Percentiles rank a stretch among this genome's conserved stretches.
Evolutionary conservation across 1,284 basidiomycete genomes (phyloP).

Genomic region (Cutaneotrichosporon arboriforme): DNA sequence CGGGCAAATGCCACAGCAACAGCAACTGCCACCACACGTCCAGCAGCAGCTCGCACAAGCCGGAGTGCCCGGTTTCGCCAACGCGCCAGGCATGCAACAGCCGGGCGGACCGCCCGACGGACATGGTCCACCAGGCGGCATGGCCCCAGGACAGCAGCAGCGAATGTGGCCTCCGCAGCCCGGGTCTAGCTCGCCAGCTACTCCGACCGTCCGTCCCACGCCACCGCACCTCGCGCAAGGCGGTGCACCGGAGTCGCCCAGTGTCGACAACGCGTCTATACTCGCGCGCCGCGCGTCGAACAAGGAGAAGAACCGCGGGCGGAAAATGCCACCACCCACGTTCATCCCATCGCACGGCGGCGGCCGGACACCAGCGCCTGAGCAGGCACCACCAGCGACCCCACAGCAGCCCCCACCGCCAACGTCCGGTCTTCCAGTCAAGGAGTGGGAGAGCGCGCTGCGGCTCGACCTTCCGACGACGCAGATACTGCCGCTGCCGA

Average conservation of each 20-base stretch:
- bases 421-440: conserved; percentile 29
- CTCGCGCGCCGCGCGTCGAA: conserved; percentile 11
- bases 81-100: conserved; percentile 6
- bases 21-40: conserved; percentile 8
- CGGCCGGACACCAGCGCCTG: conserved; percentile 15
- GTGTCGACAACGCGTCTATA: not conserved
- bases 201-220: conserved; percentile 22
- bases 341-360: conserved; percentile 28
- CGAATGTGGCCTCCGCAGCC: conserved; percentile 16
- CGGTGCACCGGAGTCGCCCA: conserved; percentile 13
- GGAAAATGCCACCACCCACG: conserved; percentile 36
- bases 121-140: conserved; percentile 4
- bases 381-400: conserved; percentile 10
- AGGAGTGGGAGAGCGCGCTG: conserved; percentile 45
- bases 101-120: not conserved
- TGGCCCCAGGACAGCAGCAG: conserved; percentile 16
- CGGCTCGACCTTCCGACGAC: conserved; percentile 61
- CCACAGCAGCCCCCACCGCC: conserved; percentile 38
- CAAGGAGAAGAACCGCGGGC: conserved; percentile 11
- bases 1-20: conserved; percentile 2
- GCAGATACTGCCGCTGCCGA: conserved; percentile 59
- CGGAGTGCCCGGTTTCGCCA: conserved; percentile 17
- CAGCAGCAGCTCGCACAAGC: conserved; percentile 9
- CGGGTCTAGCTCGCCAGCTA: conserved; percentile 6
- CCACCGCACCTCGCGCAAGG: conserved; percentile 22